These are phyloP conservation scores for Venturia nashicola DNA, from an alignment of 2,329 filamentous ascomycete species.

Conservation along the genomic window DNA sequence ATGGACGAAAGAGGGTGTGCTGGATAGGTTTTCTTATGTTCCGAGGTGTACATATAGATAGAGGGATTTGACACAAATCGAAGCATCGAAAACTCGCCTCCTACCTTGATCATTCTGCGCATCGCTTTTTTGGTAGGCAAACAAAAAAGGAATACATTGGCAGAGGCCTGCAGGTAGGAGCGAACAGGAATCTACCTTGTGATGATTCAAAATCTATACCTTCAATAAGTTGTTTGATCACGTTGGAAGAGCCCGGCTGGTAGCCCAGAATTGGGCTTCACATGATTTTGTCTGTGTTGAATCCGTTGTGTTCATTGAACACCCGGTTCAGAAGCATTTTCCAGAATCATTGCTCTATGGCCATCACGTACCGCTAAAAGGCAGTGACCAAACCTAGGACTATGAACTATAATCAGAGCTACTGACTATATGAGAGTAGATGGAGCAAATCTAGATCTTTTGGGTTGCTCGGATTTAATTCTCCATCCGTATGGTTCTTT, in stretches of 20 bases:
- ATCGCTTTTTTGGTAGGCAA: background rate
- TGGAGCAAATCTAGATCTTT: background rate
- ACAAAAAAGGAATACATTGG: background rate
- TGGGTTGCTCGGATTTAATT: background rate
- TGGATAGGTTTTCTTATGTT: conserved; percentile 6
- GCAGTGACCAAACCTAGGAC: background rate
- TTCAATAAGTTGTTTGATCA: background rate
- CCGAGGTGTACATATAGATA: conserved; percentile 7
- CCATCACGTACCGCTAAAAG: background rate
- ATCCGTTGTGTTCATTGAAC: background rate
- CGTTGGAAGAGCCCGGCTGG: background rate
- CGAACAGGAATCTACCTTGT: background rate
- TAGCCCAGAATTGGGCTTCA: background rate
- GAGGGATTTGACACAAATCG: background rate
- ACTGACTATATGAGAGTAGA: background rate
- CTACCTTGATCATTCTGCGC: background rate
- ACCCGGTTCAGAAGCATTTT: background rate
- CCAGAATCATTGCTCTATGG: background rate
- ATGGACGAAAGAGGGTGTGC: background rate
- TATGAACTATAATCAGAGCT: background rate
- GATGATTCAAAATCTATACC: background rate
- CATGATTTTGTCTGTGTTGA: background rate
- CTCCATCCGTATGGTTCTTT: background rate
- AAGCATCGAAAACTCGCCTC: background rate
- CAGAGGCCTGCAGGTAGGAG: background rate